Conservation (phyloP, 768 basidiomycete genomes). For the Russula emetica region DNA sequence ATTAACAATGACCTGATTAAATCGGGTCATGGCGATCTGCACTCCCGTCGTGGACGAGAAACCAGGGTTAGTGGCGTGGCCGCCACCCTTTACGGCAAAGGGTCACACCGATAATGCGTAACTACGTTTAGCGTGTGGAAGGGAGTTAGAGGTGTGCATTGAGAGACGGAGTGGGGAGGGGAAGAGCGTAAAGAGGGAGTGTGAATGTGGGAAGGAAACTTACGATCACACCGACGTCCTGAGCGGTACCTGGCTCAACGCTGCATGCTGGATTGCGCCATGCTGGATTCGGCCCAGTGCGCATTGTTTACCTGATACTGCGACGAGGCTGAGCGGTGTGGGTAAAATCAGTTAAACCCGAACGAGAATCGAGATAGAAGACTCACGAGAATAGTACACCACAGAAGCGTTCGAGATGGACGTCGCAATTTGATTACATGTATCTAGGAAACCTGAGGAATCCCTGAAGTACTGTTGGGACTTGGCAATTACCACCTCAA, state of each 20-base stretch:
- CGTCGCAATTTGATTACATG: slow-evolving; percentile 1
- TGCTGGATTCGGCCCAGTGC: slow-evolving; percentile 23
- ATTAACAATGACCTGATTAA: slow-evolving; percentile 19
- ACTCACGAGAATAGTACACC: slow-evolving; percentile 15
- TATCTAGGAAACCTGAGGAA: neutral
- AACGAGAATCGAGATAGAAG: neutral
- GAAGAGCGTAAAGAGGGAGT: neutral
- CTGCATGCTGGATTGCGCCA: slow-evolving; percentile 23
- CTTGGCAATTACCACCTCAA: neutral
- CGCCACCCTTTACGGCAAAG: slow-evolving; percentile 31
- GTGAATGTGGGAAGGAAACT: neutral
- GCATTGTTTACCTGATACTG: slow-evolving; percentile 17
- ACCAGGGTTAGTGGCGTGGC: slow-evolving; percentile 29
- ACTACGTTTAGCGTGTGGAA: neutral
- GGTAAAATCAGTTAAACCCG: neutral
- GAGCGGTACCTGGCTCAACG: slow-evolving; percentile 28
- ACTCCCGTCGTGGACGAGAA: slow-evolving; percentile 33
- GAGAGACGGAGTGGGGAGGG: neutral
- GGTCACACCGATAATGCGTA: slow-evolving; percentile 17
- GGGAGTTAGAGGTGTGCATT: neutral
- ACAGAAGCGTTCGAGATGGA: slow-evolving; percentile 11
- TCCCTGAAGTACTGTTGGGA: neutral
- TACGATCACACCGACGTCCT: slow-evolving; percentile 26
- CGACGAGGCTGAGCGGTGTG: neutral
- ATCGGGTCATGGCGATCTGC: slow-evolving; percentile 30